These are phyloP conservation scores for Massariosphaeria phaeospora DNA, from an alignment of 495 filamentous ascomycete genomes.

Conservation along the genomic window DNA sequence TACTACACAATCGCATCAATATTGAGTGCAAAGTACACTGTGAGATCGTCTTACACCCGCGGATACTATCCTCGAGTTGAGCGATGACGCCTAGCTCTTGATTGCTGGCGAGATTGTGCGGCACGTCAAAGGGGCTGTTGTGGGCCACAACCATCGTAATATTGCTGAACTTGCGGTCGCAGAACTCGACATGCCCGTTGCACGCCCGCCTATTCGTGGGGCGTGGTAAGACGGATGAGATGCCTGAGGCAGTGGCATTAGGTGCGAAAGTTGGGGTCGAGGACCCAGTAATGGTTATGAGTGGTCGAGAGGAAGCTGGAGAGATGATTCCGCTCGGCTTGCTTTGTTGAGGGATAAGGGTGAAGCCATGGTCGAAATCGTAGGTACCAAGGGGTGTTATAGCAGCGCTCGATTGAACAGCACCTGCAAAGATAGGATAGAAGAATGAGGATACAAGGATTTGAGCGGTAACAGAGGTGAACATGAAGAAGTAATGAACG, in stretches of 20 bases:
- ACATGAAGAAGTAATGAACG: too few species aligned
- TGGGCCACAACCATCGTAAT: constrained; percentile 80
- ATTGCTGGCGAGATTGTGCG: constrained; percentile 70
- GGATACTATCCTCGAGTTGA: constrained; percentile 80
- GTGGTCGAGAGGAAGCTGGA: background rate
- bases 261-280: background rate
- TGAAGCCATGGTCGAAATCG: background rate
- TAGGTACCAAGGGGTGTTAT: too few species aligned
- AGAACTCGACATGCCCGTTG: constrained; percentile 79
- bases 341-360: background rate
- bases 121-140: constrained; percentile 72
- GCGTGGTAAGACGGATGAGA: constrained; percentile 14
- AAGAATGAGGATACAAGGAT: too few species aligned
- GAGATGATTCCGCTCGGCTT: background rate
- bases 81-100: constrained; percentile 61
- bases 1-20: constrained; percentile 42
- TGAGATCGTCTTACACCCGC: constrained; percentile 56
- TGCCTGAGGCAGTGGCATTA: background rate
- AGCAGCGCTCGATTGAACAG: too few species aligned
- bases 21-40: background rate
- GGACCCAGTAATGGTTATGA: constrained; percentile 8
- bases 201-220: constrained; percentile 49
- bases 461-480: too few species aligned
- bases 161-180: constrained; percentile 73
- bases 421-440: too few species aligned